These are phyloP conservation scores for Domatiomyces catenatus DNA, from an alignment of 2,329 filamentous ascomycete genomes.

Conservation along the genomic window DNA sequence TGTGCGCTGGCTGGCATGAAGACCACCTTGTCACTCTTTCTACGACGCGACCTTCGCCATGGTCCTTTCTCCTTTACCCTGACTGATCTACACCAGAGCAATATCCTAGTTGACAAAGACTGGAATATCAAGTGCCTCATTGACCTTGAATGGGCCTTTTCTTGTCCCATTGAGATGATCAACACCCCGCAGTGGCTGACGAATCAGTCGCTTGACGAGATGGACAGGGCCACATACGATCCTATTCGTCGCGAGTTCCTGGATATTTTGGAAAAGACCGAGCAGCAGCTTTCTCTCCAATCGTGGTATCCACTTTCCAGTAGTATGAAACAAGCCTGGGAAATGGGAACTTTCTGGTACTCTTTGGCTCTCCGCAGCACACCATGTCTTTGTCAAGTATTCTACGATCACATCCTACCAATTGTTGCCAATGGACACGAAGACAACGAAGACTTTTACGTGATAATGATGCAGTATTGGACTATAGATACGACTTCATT, in stretches of 20 bases:
- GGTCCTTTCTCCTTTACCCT: constrained; percentile 25
- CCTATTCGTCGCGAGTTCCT: constrained; percentile 4
- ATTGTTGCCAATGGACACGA: constrained; percentile 12
- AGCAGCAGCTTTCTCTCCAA: constrained; percentile 5
- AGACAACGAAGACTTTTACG: constrained; percentile 10
- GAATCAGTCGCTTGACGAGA: constrained; percentile 6
- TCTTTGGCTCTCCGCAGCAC: constrained; percentile 17
- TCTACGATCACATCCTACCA: constrained; percentile 19
- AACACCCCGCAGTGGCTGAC: constrained; percentile 18
- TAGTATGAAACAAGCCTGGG: constrained; percentile 17
- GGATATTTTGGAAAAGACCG: constrained; percentile 1
- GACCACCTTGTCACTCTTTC: constrained; percentile 20
- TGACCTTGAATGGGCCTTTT: constrained; percentile 20
- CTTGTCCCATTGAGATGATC: constrained; percentile 16
- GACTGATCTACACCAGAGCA: constrained; percentile 27
- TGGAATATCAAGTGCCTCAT: constrained; percentile 17
- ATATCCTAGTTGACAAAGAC: constrained; percentile 19
- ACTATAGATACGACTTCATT: constrained; percentile 9
- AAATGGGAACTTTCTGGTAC: constrained; percentile 19
- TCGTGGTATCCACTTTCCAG: constrained; percentile 2
- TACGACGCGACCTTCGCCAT: constrained; percentile 19
- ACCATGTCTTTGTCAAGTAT: constrained; percentile 14
- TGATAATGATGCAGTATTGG: constrained; percentile 15
- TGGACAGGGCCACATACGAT: constrained; percentile 7
- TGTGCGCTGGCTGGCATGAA: constrained; percentile 19